phyloP scores from a whole-genome alignment of 2,329 filamentous ascomycete species.

The Aspergillus aculeatus region DNA sequence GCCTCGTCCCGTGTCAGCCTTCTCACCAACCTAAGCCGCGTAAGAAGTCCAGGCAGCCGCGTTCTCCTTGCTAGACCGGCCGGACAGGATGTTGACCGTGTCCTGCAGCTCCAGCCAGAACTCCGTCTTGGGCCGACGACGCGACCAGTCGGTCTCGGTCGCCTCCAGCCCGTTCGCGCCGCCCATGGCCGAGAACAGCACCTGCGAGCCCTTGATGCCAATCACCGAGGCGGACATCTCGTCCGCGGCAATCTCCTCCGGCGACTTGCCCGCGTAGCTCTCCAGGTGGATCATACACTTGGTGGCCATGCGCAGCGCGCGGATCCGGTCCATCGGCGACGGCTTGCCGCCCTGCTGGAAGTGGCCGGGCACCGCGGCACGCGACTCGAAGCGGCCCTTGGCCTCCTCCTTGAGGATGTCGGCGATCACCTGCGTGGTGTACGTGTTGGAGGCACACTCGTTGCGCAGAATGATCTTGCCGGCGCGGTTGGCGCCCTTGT shows the following conservation, averaged over 20 bases:
- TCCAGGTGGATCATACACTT: conserved; percentile 93
- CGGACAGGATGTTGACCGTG: conserved; percentile 80
- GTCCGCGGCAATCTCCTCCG: conserved; percentile 69
- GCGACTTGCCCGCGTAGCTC: conserved; percentile 64
- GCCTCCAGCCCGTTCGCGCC: conserved; percentile 66
- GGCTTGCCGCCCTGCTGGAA: conserved; percentile 93
- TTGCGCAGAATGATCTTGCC: conserved; percentile 96
- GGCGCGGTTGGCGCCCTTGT: conserved; percentile 83
- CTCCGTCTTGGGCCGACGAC: conserved; percentile 76
- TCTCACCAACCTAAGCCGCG: conserved; percentile 14
- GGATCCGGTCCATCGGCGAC: conserved; percentile 91
- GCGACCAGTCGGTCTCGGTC: conserved; percentile 88
- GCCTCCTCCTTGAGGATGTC: conserved; percentile 95
- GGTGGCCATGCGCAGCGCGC: conserved; percentile 87
- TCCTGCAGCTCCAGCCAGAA: conserved; percentile 82
- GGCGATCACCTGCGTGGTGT: conserved; percentile 88
- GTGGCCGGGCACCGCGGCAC: conserved; percentile 88
- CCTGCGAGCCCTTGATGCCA: conserved; percentile 84
- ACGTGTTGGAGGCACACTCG: conserved; percentile 86
- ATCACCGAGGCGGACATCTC: conserved; percentile 77
- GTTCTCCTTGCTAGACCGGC: conserved; percentile 53
- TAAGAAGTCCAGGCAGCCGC: conserved; percentile 29
- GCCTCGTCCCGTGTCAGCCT: no score
- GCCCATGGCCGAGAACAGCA: conserved; percentile 80
- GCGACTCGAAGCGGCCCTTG: conserved; percentile 85